phyloP scores from a whole-genome alignment of 2,329 filamentous ascomycete genomes.

The Cordyceps farinosa region DNA sequence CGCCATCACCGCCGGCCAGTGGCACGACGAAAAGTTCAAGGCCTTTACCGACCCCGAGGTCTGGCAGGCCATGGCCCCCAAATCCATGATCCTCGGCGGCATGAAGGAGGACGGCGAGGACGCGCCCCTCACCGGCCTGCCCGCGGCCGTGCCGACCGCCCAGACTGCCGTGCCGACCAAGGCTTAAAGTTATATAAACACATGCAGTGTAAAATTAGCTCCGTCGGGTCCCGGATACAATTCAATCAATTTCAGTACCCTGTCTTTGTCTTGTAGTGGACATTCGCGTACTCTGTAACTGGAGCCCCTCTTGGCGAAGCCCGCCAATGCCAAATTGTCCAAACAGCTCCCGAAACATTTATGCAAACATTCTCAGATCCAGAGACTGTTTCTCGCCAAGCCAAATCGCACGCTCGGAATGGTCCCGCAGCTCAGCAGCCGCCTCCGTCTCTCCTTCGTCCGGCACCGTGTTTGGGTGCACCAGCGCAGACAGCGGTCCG shows the following conservation, averaged over 20 bases:
- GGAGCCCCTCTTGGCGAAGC: not conserved
- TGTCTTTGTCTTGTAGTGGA: not conserved
- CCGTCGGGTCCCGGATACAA: not conserved
- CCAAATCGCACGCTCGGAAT: conserved; percentile 69
- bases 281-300: not conserved
- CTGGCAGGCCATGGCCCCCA: conserved; percentile 45
- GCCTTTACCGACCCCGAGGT: conserved; percentile 44
- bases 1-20: conserved; percentile 50
- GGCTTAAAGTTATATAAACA: conserved; percentile 6
- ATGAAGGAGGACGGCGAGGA: conserved; percentile 42
- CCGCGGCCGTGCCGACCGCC: not conserved
- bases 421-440: conserved; percentile 48
- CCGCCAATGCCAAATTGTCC: not conserved
- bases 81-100: conserved; percentile 47
- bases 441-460: conserved; percentile 30
- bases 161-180: conserved; percentile 14
- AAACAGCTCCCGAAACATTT: not conserved
- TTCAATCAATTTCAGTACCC: not conserved
- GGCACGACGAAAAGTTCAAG: conserved; percentile 54
- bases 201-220: not conserved
- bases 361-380: not conserved
- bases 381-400: conserved; percentile 61
- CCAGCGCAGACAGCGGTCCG: conserved; percentile 71
- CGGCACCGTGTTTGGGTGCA: conserved; percentile 77
- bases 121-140: conserved; percentile 16